Conservation (phyloP, 1,139 yeast species). For the Geotrichum histeridarum region DNA sequence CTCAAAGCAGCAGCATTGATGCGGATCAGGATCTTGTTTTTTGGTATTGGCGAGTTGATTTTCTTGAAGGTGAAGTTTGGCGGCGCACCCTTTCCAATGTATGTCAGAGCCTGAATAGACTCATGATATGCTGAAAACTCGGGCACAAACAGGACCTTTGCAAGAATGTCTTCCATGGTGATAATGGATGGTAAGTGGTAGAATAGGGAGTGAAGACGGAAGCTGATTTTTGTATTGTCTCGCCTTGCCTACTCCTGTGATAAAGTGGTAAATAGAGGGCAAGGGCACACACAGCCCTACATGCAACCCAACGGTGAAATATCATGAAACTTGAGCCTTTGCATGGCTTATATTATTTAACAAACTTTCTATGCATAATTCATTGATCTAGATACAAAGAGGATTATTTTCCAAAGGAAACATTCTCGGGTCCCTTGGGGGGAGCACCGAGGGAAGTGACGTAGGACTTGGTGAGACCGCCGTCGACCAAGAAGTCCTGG, state of each 20-base stretch:
- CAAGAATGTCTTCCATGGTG: conserved; percentile 15
- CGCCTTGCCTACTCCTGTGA: too few relatives aligned
- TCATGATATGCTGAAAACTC: conserved; percentile 15
- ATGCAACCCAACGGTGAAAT: background rate
- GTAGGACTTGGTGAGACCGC: conserved; percentile 49
- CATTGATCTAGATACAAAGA: background rate
- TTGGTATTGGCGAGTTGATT: conserved; percentile 42
- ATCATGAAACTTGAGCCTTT: background rate
- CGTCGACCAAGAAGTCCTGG: conserved; percentile 76
- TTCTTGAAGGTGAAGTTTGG: conserved; percentile 39
- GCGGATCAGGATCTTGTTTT: conserved; percentile 51
- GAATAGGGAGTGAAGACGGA: too few relatives aligned
- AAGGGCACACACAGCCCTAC: background rate
- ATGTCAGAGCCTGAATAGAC: conserved; percentile 28
- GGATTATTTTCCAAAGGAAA: conserved; percentile 32
- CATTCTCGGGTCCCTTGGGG: conserved; percentile 31
- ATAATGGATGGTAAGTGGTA: too few relatives aligned
- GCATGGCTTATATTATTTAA: background rate
- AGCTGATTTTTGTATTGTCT: background rate
- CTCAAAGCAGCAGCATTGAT: conserved; percentile 57
- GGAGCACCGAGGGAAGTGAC: conserved; percentile 32
- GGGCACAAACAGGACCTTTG: conserved; percentile 18
- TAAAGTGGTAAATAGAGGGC: background rate
- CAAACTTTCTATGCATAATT: background rate
- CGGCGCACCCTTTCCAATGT: conserved; percentile 24